Percentiles rank a stretch among this genome's conserved stretches.
phyloP scores from a whole-genome alignment of 2,329 filamentous ascomycete genomes.

The Zelopaecilomyces penicillatus region DNA sequence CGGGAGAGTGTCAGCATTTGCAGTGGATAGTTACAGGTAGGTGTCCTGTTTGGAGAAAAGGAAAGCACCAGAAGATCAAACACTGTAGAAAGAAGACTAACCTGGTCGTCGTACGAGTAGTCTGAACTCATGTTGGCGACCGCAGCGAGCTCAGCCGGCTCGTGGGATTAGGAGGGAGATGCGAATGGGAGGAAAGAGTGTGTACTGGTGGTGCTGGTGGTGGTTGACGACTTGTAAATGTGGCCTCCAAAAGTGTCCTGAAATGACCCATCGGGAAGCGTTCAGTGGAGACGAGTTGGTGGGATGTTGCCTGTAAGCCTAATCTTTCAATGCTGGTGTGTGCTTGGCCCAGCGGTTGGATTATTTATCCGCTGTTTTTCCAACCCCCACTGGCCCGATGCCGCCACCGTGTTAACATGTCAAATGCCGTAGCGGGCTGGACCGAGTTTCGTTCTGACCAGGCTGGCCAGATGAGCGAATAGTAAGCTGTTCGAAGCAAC shows the following conservation, averaged over 20 bases:
- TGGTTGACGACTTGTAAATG: not conserved
- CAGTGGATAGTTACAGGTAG: no score
- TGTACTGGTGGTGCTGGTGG: constrained; percentile 1
- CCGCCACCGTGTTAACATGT: no score
- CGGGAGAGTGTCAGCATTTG: not conserved
- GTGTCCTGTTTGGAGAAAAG: not conserved
- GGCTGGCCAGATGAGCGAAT: no score
- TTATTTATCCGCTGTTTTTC: no score
- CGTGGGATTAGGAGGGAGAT: constrained; percentile 5
- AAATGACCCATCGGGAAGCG: not conserved
- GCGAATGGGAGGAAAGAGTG: constrained; percentile 8
- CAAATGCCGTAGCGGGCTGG: no score
- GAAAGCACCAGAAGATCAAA: not conserved
- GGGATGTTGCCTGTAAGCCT: no score
- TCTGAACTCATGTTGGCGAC: constrained; percentile 71
- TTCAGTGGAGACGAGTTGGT: no score
- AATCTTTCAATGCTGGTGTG: no score
- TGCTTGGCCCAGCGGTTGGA: no score
- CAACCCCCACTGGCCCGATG: no score
- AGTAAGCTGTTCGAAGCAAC: no score
- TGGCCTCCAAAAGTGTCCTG: constrained; percentile 8
- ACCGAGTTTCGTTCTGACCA: no score
- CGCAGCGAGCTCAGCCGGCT: constrained; percentile 28
- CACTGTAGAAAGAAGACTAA: constrained; percentile 20
- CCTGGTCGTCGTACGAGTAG: constrained; percentile 97